These are phyloP conservation scores for Rhipidocladum racemiflorum DNA, from an alignment of 176 grass and related monocot genomes.

Conservation along the genomic window DNA sequence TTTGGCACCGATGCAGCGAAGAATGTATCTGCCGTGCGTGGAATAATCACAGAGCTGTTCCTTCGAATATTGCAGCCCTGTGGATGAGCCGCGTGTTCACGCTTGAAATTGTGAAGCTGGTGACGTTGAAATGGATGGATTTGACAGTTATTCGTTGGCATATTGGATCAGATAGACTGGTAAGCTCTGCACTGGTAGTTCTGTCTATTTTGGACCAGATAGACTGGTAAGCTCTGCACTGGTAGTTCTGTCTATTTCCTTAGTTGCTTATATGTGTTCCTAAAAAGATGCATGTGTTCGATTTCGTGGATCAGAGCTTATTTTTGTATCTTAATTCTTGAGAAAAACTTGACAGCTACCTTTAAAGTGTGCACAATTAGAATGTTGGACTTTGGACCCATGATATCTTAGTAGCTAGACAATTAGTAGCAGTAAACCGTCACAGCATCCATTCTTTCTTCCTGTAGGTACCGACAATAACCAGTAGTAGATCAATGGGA, in stretches of 20 bases:
- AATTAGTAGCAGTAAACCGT: neutral
- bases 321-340: neutral
- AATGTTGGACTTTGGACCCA: neutral
- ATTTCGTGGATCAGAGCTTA: neutral
- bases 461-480: too few relatives aligned
- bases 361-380: neutral
- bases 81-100: constrained; percentile 1
- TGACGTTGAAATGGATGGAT: constrained; percentile 30
- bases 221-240: too few relatives aligned
- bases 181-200: constrained; percentile 24
- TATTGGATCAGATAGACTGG: constrained; percentile 44
- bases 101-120: constrained; percentile 22
- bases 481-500: too few relatives aligned
- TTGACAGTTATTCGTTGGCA: constrained; percentile 43
- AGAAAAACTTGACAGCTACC: neutral
- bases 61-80: constrained; percentile 37
- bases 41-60: constrained; percentile 33
- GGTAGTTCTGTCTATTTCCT: neutral
- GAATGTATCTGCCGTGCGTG: constrained; percentile 31
- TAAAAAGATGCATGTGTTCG: too few relatives aligned
- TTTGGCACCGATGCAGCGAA: constrained; percentile 31
- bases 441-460: neutral
- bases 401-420: neutral
- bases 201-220: too few relatives aligned
- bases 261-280: neutral